phyloP scores from a whole-genome alignment of 345 rosid species.

The Dimocarpus longan region DNA sequence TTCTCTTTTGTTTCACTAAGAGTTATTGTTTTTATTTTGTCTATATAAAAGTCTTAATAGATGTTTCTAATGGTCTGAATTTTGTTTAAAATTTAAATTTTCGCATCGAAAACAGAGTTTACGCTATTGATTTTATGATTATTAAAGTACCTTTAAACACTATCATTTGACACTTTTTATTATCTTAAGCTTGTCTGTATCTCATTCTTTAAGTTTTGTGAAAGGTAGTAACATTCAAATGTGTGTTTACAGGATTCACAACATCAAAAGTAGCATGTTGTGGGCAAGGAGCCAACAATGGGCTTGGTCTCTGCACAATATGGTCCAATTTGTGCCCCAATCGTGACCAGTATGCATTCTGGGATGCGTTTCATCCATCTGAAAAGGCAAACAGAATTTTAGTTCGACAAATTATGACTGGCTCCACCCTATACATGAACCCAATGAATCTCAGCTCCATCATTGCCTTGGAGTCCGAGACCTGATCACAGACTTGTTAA shows the following conservation, averaged over 20 bases:
- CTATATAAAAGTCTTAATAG: too few relatives aligned
- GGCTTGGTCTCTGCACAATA: slow-evolving; percentile 69
- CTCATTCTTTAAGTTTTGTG: neutral
- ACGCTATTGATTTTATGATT: too few relatives aligned
- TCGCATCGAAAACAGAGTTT: too few relatives aligned
- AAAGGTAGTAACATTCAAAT: neutral
- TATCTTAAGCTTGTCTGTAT: too few relatives aligned
- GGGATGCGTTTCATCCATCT: slow-evolving; percentile 91
- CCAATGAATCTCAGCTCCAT: slow-evolving; percentile 81
- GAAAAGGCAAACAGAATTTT: slow-evolving; percentile 70
- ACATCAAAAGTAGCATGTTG: slow-evolving; percentile 72
- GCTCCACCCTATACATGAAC: slow-evolving; percentile 58
- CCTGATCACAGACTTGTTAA: neutral
- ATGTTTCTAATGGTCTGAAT: too few relatives aligned
- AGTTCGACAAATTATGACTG: slow-evolving; percentile 50
- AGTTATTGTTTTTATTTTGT: too few relatives aligned
- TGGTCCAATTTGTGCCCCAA: slow-evolving; percentile 66
- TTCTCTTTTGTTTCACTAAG: too few relatives aligned
- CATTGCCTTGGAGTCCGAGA: slow-evolving; percentile 56
- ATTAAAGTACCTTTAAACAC: too few relatives aligned
- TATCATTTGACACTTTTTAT: too few relatives aligned
- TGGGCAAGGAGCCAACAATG: slow-evolving; percentile 82
- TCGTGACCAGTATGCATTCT: slow-evolving; percentile 57
- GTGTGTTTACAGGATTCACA: slow-evolving; percentile 51
- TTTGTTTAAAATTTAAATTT: too few relatives aligned